Evolutionary conservation across 2,329 filamentous ascomycete species (phyloP).

Genomic region (Ascochyta koolunga): DNA sequence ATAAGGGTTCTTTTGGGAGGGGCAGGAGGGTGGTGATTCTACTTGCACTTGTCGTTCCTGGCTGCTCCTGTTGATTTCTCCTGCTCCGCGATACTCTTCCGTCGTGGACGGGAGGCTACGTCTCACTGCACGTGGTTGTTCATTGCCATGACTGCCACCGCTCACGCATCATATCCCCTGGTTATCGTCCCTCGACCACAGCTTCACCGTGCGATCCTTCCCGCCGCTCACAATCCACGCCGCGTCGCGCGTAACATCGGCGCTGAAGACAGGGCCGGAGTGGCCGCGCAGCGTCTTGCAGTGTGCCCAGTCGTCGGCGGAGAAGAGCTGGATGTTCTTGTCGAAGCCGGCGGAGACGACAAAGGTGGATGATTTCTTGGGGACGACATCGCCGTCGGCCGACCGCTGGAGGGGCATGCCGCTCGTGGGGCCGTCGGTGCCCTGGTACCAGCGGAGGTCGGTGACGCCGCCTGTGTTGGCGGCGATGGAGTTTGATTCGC

Average conservation of each 20-base stretch:
- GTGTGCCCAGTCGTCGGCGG: slow-evolving; percentile 92
- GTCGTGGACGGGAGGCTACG: no score
- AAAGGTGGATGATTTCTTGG: slow-evolving; percentile 89
- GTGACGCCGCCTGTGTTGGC: slow-evolving; percentile 92
- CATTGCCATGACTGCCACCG: no score
- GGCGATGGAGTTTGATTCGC: slow-evolving; percentile 81
- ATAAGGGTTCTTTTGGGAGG: no score
- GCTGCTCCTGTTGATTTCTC: no score
- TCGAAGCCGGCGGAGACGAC: slow-evolving; percentile 92
- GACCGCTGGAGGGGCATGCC: slow-evolving; percentile 66
- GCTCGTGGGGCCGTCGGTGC: slow-evolving; percentile 73
- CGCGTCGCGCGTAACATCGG: slow-evolving; percentile 84
- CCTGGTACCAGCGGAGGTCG: slow-evolving; percentile 93
- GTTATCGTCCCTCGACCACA: slow-evolving; percentile 81
- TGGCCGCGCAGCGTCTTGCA: slow-evolving; percentile 89
- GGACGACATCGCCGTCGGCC: slow-evolving; percentile 66
- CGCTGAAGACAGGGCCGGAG: slow-evolving; percentile 87
- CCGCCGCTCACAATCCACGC: slow-evolving; percentile 95
- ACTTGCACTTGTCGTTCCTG: no score
- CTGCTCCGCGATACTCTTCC: no score
- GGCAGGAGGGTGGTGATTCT: no score
- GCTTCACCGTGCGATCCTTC: slow-evolving; percentile 92
- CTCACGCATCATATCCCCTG: slow-evolving; percentile 43
- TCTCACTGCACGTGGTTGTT: no score
- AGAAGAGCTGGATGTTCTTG: slow-evolving; percentile 93